Percentiles rank a stretch among this genome's conserved stretches.
Conservation (phyloP, 202 grass and related monocot genomes). For the Setaria italica region DNA sequence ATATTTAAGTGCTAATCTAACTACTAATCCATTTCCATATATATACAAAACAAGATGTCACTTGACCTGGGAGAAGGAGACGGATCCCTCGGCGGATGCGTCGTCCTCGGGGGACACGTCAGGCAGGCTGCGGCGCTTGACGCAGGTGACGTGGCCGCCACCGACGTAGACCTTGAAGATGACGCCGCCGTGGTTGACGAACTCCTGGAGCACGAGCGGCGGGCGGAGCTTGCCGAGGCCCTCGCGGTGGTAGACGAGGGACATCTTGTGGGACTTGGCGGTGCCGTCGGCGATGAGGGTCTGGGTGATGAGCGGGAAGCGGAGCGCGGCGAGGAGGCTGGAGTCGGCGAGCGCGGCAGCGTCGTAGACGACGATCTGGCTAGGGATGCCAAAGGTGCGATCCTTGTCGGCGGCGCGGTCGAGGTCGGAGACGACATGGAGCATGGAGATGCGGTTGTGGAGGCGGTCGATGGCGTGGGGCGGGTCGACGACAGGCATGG, state of each 20-base stretch:
- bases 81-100: slow-evolving; percentile 58
- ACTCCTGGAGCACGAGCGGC: slow-evolving; percentile 94
- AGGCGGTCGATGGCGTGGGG: slow-evolving; percentile 89
- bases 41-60: too few species aligned
- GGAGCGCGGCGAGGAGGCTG: slow-evolving; percentile 76
- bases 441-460: slow-evolving; percentile 98
- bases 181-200: slow-evolving; percentile 94
- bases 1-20: too few species aligned
- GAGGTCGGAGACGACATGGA: slow-evolving; percentile 91
- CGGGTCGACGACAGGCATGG: slow-evolving; percentile 67
- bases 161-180: slow-evolving; percentile 99
- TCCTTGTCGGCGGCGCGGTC: slow-evolving; percentile 46
- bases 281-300: slow-evolving; percentile 89
- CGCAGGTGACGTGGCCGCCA: slow-evolving; percentile 80
- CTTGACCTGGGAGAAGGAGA: slow-evolving; percentile 76
- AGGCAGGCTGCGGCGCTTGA: slow-evolving; percentile 87
- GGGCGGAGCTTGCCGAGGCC: slow-evolving; percentile 76
- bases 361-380: slow-evolving; percentile 94
- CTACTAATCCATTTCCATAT: too few species aligned
- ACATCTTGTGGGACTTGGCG: slow-evolving; percentile 94
- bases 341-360: slow-evolving; percentile 67
- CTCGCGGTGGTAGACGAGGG: slow-evolving; percentile 78
- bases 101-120: slow-evolving; percentile 77
- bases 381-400: slow-evolving; percentile 88
- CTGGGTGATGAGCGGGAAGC: slow-evolving; percentile 93